A percentile compares a stretch with the other conserved stretches of the same genome.
phyloP scores from a whole-genome alignment of 139 green algal genomes.

The Coelastrella sp. region DNA sequence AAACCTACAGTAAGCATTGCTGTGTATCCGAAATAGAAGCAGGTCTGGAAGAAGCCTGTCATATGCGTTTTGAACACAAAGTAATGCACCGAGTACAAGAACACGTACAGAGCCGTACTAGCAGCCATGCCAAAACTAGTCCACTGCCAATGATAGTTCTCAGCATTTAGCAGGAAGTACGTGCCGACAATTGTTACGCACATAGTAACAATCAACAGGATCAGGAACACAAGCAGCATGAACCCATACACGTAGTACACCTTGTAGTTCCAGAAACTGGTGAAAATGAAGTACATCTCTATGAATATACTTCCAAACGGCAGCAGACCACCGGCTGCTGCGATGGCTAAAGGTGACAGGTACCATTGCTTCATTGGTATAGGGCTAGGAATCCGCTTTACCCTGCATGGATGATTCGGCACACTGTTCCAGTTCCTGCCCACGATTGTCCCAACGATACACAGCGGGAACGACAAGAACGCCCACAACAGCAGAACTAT shows the following conservation, averaged over 20 bases:
- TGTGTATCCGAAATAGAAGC: conserved; percentile 99
- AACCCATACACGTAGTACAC: conserved; percentile 99
- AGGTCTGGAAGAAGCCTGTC: conserved; percentile 97
- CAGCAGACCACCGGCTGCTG: conserved; percentile 88
- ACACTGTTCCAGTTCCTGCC: conserved; percentile 71
- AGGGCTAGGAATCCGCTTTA: conserved; percentile 96
- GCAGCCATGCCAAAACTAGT: conserved; percentile 89
- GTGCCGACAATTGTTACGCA: conserved; percentile 95
- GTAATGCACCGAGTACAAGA: conserved; percentile 93
- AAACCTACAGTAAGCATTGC: conserved; percentile 93
- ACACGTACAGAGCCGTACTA: conserved; percentile 93
- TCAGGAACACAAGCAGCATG: conserved; percentile 97
- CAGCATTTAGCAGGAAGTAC: conserved; percentile 99
- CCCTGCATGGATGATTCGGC: conserved; percentile 82
- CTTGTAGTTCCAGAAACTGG: conserved; percentile 97
- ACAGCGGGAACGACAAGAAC: conserved; percentile 95
- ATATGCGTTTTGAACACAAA: conserved; percentile 97
- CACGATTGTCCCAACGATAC: conserved; percentile 88
- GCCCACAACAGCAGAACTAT: conserved; percentile 93
- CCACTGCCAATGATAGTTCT: conserved; percentile 99
- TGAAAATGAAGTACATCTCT: conserved; percentile 99
- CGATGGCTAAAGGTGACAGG: conserved; percentile 82
- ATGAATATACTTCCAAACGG: conserved; percentile 99
- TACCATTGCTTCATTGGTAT: conserved; percentile 96
- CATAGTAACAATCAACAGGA: conserved; percentile 93